These are phyloP conservation scores for Diaporthe capsici DNA, from an alignment of 2,329 filamentous ascomycete genomes.

Conservation along the genomic window DNA sequence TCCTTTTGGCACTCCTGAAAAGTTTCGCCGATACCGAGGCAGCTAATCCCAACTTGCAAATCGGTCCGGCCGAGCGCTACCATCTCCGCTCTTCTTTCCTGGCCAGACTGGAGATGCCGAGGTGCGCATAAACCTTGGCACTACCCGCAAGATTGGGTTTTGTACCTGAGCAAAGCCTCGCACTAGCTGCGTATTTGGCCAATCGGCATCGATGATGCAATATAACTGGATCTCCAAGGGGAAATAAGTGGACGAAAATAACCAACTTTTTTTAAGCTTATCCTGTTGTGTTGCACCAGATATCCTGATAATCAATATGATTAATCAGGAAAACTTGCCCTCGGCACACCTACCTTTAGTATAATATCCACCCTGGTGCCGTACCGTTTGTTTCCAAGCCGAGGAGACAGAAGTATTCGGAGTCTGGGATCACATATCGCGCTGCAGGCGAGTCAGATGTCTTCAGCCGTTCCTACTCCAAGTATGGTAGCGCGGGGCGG, in stretches of 20 bases:
- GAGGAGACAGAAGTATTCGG: no score
- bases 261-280: neutral
- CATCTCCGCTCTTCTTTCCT: neutral
- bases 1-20: neutral
- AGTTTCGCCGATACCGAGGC: constrained; percentile 6
- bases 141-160: neutral
- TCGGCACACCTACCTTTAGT: neutral
- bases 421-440: neutral
- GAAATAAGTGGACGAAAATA: neutral
- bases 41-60: neutral
- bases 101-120: neutral
- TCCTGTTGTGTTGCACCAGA: no score
- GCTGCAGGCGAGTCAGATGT: neutral
- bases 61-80: constrained; percentile 1
- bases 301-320: neutral
- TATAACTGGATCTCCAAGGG: neutral
- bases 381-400: neutral
- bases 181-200: neutral
- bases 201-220: neutral
- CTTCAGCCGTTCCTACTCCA: neutral
- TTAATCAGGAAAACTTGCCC: neutral
- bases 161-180: neutral
- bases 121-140: constrained; percentile 15
- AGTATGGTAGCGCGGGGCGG: neutral
- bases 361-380: neutral